These are phyloP conservation scores for Hydnomerulius pinastri DNA, from an alignment of 768 basidiomycete genomes.

Conservation along the genomic window DNA sequence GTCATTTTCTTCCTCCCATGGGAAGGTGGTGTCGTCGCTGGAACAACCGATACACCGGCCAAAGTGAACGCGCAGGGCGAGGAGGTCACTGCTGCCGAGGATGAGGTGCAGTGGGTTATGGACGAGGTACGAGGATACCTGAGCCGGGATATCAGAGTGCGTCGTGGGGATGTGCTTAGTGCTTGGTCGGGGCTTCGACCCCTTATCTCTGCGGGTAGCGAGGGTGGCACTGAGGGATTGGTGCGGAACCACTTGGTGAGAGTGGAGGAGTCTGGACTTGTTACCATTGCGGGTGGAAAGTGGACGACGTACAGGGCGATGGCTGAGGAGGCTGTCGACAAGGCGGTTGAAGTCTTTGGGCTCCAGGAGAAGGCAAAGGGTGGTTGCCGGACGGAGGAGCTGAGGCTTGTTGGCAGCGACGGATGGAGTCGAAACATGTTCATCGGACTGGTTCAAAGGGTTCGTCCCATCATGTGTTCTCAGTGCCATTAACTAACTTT, in stretches of 20 bases:
- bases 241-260: constrained; percentile 95
- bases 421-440: constrained; percentile 97
- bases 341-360: constrained; percentile 77
- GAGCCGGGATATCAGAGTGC: constrained; percentile 88
- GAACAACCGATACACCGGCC: constrained; percentile 89
- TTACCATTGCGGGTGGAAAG: constrained; percentile 97
- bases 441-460: constrained; percentile 90
- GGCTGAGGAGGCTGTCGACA: constrained; percentile 93
- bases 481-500: background rate
- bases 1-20: constrained; percentile 99
- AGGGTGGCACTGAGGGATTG: constrained; percentile 78
- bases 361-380: constrained; percentile 55
- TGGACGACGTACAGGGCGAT: constrained; percentile 98
- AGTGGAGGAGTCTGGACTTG: constrained; percentile 73
- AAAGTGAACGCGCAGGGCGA: constrained; percentile 51
- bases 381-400: constrained; percentile 74
- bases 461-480: constrained; percentile 35
- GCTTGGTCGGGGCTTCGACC: constrained; percentile 95
- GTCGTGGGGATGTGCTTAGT: constrained; percentile 91
- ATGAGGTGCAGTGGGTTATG: constrained; percentile 96
- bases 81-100: constrained; percentile 83
- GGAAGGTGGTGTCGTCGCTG: constrained; percentile 97
- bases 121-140: constrained; percentile 92
- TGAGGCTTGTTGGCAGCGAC: constrained; percentile 89
- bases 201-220: constrained; percentile 78